These are phyloP conservation scores for Agapanthus africanus DNA, from an alignment of 106 monocot genomes.

Conservation along the genomic window DNA sequence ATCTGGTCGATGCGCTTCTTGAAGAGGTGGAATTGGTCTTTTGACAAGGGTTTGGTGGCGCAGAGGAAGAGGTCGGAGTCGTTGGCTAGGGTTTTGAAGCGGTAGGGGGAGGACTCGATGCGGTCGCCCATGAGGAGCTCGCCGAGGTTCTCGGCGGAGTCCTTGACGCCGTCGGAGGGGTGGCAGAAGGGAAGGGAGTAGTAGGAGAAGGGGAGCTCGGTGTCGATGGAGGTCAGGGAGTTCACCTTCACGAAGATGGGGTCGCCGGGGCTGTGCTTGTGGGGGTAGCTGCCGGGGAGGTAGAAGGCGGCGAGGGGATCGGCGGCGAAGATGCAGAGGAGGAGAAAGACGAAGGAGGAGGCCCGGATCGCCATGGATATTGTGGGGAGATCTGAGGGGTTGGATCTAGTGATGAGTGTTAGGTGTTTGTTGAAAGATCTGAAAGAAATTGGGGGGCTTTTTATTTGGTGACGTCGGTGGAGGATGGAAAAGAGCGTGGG, in stretches of 20 bases:
- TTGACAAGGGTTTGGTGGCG: constrained; percentile 23
- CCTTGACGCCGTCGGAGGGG: constrained; percentile 45
- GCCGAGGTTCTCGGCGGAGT: constrained; percentile 69
- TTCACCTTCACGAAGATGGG: constrained; percentile 59
- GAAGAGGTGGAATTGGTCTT: constrained; percentile 26
- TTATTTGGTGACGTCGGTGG: no score
- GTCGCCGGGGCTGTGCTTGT: constrained; percentile 40
- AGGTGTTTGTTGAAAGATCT: no score
- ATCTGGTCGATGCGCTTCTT: constrained; percentile 61
- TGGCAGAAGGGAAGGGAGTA: constrained; percentile 69
- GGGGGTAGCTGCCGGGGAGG: constrained; percentile 61
- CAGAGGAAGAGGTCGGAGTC: constrained; percentile 62
- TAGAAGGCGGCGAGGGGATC: constrained; percentile 31
- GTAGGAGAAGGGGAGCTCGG: constrained; percentile 71
- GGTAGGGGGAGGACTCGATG: constrained; percentile 74
- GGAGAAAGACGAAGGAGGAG: constrained; percentile 12
- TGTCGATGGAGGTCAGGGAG: constrained; percentile 73
- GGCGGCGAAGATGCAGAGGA: constrained; percentile 12
- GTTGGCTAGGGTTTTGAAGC: constrained; percentile 55
- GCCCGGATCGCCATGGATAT: background rate
- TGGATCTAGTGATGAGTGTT: background rate
- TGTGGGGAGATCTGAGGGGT: background rate
- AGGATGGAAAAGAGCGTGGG: no score
- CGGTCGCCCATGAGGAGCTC: constrained; percentile 79
- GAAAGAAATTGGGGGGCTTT: no score